Base-by-base conservation (phyloP, 164 flowering plant species). In the Dillenia suffruticosa region DNA sequence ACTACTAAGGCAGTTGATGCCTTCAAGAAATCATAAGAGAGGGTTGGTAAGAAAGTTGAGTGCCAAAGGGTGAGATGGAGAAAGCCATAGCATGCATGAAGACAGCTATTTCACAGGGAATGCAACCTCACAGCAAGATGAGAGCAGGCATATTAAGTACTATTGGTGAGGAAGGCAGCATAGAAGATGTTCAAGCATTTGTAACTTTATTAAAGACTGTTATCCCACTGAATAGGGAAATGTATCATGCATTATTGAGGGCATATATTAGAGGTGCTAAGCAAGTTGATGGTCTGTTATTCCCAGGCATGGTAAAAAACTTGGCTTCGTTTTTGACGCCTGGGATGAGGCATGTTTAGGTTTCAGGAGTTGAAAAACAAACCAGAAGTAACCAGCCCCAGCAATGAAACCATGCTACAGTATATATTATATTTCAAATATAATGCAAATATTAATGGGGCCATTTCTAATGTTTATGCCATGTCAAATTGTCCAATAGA, bases 21-120 rank as follows among this genome's bases (percentile, higher is more conserved):
- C 59, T 70, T 90, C 64, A 73, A 75, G 63, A 81, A 76, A 72
- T 64, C 84, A 14, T 91, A 90, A 72, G 75, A 68, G 54, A 77
- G 63, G 58, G 65, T 87, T 48, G 75, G 65, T 58, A 65, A 58
- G 9, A 77, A 71, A 69, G 86, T 84, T 59, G 81, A 78, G 8
- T 8, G 81, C n/a, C n/a, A n/a, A n/a, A n/a, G n/a, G n/a, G n/a
- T n/a, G n/a, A n/a, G n/a, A n/a, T n/a, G n/a, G n/a, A n/a, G n/a
- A n/a, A 77, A 58, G 82, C 85, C 24, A 50, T 74, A 7, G 56
- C 60, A 26, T 80, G 83, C 65, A 74, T 89, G 81, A 83, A 82
- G 68, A 62, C 13, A 16, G 85, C 83, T 17, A 56, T 83, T 16
- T 66, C 79, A 53, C 15, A 22, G 70, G 63, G 17, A 57, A 44